These are phyloP conservation scores for Brassica balearica DNA, from an alignment of 441 rosid genomes.

Conservation along the genomic window DNA sequence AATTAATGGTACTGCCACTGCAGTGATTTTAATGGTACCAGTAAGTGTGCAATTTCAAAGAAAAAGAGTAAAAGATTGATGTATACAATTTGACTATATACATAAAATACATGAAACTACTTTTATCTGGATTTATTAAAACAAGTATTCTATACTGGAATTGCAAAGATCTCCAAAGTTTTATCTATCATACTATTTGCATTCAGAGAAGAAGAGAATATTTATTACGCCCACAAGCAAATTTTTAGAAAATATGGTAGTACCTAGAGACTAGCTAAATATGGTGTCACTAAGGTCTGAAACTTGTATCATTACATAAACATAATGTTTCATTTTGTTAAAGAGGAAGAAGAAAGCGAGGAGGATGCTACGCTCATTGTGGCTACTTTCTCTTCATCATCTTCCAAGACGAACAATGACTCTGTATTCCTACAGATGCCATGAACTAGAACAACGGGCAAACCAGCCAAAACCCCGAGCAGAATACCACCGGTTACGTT, in stretches of 20 bases:
- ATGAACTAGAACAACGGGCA: conserved; percentile 51
- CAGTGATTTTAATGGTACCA: not conserved
- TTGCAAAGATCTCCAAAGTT: not conserved
- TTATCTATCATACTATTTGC: not conserved
- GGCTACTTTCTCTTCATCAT: conserved; percentile 45
- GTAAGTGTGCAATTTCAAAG: not conserved
- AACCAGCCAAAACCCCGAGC: conserved; percentile 48
- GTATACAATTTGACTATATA: not conserved
- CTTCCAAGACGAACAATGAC: conserved; percentile 44
- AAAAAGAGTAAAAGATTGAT: not conserved
- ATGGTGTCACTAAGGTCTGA: not conserved
- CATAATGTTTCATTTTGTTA: conserved; percentile 21
- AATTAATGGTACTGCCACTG: too few relatives aligned
- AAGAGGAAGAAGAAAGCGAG: conserved; percentile 33
- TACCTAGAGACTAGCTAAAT: not conserved
- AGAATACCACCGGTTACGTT: conserved; percentile 46
- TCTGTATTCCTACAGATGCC: conserved; percentile 50
- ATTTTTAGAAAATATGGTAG: not conserved
- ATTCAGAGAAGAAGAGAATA: not conserved
- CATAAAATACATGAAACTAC: not conserved
- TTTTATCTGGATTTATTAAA: not conserved
- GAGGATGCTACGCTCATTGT: conserved; percentile 22
- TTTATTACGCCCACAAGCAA: not conserved
- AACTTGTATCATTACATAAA: not conserved
- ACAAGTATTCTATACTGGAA: not conserved